phyloP scores from a whole-genome alignment of 306 rosid species.

The Pyrus bretschneideri region DNA sequence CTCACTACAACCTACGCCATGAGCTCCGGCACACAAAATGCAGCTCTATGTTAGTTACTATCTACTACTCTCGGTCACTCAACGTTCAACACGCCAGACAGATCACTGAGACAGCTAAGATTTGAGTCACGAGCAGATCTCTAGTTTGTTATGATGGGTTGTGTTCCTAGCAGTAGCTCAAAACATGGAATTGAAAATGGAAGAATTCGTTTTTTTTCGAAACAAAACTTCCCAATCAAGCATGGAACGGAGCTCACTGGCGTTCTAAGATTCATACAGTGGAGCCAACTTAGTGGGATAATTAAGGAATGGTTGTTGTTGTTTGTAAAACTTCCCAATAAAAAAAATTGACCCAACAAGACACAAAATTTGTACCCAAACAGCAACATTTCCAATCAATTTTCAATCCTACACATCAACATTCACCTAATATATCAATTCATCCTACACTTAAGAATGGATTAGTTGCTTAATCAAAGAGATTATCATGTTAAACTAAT shows the following conservation, averaged over 20 bases:
- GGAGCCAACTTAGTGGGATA: too few relatives aligned
- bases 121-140: neutral
- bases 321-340: too few relatives aligned
- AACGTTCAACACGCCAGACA: neutral
- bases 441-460: neutral
- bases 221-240: neutral
- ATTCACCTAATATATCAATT: neutral
- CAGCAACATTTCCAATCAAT: neutral
- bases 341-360: neutral
- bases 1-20: neutral
- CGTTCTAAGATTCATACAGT: too few relatives aligned
- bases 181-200: neutral
- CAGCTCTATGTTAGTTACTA: neutral
- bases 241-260: too few relatives aligned
- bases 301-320: too few relatives aligned
- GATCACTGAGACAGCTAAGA: neutral
- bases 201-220: too few relatives aligned
- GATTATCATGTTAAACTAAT: neutral
- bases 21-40: neutral
- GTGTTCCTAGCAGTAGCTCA: neutral
- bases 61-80: neutral
- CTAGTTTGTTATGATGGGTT: neutral
- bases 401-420: neutral
- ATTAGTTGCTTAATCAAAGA: neutral
- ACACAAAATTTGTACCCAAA: neutral